These are phyloP conservation scores for Diaporthe citri DNA, from an alignment of 2,329 filamentous ascomycete species.

Conservation along the genomic window DNA sequence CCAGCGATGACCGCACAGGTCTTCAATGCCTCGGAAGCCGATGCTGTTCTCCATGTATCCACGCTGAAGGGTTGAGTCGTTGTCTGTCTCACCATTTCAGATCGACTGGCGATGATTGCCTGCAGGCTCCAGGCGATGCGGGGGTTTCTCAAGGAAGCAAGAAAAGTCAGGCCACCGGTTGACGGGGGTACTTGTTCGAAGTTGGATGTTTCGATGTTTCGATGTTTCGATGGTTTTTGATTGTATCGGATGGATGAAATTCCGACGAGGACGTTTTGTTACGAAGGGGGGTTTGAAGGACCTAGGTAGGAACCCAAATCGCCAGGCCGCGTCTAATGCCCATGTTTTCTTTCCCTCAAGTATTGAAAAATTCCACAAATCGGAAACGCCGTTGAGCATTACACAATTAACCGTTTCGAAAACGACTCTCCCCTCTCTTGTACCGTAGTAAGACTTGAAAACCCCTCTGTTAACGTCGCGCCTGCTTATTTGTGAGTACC, in stretches of 20 bases:
- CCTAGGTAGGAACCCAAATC: too few species aligned
- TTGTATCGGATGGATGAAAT: neutral
- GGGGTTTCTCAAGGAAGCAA: too few species aligned
- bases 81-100: neutral
- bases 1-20: neutral
- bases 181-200: neutral
- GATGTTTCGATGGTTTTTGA: neutral
- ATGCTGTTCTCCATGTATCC: conserved; percentile 26
- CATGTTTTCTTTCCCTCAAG: too few species aligned
- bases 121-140: neutral
- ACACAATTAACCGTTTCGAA: rapidly evolving
- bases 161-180: too few species aligned
- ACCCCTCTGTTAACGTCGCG: neutral
- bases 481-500: neutral
- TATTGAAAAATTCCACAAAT: neutral
- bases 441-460: neutral
- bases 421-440: rapidly evolving
- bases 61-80: neutral
- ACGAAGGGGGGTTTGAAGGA: too few species aligned
- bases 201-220: too few species aligned
- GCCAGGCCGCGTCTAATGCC: too few species aligned
- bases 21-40: neutral
- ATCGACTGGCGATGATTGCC: neutral
- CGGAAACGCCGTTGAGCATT: neutral
- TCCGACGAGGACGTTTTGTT: neutral